These are phyloP conservation scores for Chaetomiaceae sp. DNA, from an alignment of 2,329 filamentous ascomycete species.

Conservation along the genomic window DNA sequence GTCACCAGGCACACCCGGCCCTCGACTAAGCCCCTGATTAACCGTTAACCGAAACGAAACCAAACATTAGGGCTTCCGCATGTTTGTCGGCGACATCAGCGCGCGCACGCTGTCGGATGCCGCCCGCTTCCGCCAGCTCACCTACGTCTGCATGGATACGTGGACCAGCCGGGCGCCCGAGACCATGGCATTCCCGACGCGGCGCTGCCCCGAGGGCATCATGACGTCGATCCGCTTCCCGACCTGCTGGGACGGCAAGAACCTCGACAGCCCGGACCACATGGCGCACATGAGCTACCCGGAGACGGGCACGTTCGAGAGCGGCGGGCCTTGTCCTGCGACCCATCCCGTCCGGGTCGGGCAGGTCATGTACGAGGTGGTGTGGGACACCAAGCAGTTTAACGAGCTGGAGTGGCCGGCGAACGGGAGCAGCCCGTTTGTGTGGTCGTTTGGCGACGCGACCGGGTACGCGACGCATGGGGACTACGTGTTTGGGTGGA, in stretches of 20 bases:
- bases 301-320: slow-evolving; percentile 1
- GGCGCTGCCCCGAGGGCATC: background rate
- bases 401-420: background rate
- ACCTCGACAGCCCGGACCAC: slow-evolving; percentile 46
- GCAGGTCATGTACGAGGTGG: slow-evolving; percentile 1
- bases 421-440: background rate
- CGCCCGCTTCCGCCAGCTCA: background rate
- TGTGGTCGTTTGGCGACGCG: slow-evolving; percentile 1
- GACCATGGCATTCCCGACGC: background rate
- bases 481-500: slow-evolving; percentile 2
- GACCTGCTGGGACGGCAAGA: slow-evolving; percentile 52
- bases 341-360: background rate
- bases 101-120: background rate
- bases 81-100: slow-evolving; percentile 1
- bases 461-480: background rate
- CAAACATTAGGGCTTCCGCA: background rate
- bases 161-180: background rate
- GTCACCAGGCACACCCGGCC: no score
- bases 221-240: slow-evolving; percentile 1
- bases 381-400: background rate
- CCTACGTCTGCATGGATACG: slow-evolving; percentile 3
- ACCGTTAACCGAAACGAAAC: no score
- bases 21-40: background rate
- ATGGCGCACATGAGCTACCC: slow-evolving; percentile 13
- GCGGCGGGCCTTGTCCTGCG: background rate